Percentiles rank a stretch among this genome's conserved stretches.
phyloP scores from a whole-genome alignment of 1,139 yeast species.

The Wickerhamomyces sp. region DNA sequence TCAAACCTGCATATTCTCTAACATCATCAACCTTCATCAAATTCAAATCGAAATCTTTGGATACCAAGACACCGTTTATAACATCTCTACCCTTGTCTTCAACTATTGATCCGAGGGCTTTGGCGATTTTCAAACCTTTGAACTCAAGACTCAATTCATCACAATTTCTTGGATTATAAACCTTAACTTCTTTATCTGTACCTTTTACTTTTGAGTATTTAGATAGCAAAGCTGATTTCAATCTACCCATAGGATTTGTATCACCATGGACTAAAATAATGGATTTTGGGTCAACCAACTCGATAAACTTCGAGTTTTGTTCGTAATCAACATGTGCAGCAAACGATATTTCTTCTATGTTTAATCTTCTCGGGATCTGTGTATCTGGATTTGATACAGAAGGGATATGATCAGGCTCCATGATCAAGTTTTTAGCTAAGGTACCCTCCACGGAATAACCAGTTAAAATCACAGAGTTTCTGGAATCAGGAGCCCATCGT shows the following conservation, averaged over 20 bases:
- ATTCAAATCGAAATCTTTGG: conserved; percentile 85
- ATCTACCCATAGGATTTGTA: conserved; percentile 94
- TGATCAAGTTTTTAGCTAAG: conserved; percentile 83
- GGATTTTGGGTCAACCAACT: conserved; percentile 75
- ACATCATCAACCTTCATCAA: conserved; percentile 80
- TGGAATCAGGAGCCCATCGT: conserved; percentile 96
- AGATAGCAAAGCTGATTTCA: conserved; percentile 86
- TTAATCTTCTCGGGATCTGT: conserved; percentile 79
- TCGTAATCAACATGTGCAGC: conserved; percentile 98
- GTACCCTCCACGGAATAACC: conserved; percentile 99
- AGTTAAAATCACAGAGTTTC: conserved; percentile 80
- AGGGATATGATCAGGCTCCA: conserved; percentile 87
- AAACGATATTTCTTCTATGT: conserved; percentile 92
- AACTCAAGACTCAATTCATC: conserved; percentile 72
- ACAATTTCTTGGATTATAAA: conserved; percentile 90
- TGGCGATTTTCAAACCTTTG: conserved; percentile 80
- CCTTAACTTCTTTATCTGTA: conserved; percentile 87
- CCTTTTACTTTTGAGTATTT: conserved; percentile 79
- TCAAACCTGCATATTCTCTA: conserved; percentile 81
- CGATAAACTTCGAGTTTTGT: conserved; percentile 88
- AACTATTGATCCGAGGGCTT: conserved; percentile 76
- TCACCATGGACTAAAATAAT: conserved; percentile 97
- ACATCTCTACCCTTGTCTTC: conserved; percentile 38
- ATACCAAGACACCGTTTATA: conserved; percentile 84
- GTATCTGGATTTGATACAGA: conserved; percentile 75